phyloP scores from a whole-genome alignment of 2,329 filamentous ascomycete species.

The Talaromyces islandicus region DNA sequence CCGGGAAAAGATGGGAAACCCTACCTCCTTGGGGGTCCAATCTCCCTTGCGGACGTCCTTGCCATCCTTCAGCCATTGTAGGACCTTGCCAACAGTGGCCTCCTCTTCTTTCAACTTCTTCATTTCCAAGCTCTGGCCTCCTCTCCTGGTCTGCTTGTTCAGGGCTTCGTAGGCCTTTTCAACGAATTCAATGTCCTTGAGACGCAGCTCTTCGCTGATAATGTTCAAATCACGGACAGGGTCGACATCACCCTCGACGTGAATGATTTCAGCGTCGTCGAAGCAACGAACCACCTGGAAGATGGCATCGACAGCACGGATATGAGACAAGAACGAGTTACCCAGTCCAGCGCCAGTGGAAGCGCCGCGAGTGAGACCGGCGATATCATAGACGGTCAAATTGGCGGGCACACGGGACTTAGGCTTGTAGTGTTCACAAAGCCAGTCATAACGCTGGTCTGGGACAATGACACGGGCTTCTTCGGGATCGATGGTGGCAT shows the following conservation, averaged over 20 bases:
- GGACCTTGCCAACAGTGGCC: slow-evolving; percentile 83
- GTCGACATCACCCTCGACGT: slow-evolving; percentile 98
- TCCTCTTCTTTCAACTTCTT: slow-evolving; percentile 96
- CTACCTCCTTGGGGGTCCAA: slow-evolving; percentile 93
- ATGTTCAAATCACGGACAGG: slow-evolving; percentile 91
- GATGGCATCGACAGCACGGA: slow-evolving; percentile 95
- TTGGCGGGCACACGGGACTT: slow-evolving; percentile 97
- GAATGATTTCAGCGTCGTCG: slow-evolving; percentile 98
- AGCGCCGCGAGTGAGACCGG: slow-evolving; percentile 88
- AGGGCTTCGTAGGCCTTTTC: slow-evolving; percentile 91
- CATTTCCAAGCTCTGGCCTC: slow-evolving; percentile 92
- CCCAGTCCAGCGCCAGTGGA: slow-evolving; percentile 96
- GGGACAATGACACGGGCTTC: slow-evolving; percentile 96
- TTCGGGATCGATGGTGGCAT: slow-evolving; percentile 97
- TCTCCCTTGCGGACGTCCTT: slow-evolving; percentile 89
- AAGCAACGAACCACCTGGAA: slow-evolving; percentile 97
- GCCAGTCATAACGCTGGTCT: slow-evolving; percentile 93
- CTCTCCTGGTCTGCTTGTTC: slow-evolving; percentile 89
- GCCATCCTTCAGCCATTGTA: slow-evolving; percentile 75
- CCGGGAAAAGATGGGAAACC: slow-evolving; percentile 14
- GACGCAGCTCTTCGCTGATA: slow-evolving; percentile 89
- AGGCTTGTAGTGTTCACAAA: slow-evolving; percentile 93
- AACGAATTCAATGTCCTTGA: slow-evolving; percentile 98
- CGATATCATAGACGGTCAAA: slow-evolving; percentile 97
- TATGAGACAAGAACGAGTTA: slow-evolving; percentile 97